Evolutionary conservation across 257 asterid species (phyloP).

Genomic region (Nicotiana obtusifolia): DNA sequence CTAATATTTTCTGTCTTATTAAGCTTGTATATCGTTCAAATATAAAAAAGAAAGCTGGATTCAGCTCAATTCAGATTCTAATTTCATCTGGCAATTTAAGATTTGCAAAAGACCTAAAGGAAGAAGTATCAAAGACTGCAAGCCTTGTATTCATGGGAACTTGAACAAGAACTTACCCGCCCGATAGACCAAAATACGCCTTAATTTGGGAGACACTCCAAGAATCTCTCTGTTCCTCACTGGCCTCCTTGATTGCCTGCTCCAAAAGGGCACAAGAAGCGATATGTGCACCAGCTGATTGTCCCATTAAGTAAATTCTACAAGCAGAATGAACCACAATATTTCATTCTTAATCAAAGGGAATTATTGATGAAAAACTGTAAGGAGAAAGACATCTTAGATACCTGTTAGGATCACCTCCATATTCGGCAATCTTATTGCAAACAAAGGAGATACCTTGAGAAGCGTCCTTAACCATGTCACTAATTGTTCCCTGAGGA

Average conservation of each 20-base stretch:
- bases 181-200: conserved; percentile 92
- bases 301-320: conserved; percentile 93
- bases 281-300: conserved; percentile 98
- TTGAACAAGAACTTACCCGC: conserved; percentile 58
- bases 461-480: conserved; percentile 94
- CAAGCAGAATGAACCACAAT: neutral
- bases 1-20: too few species aligned
- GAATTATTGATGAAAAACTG: neutral
- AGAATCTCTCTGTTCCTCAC: conserved; percentile 48
- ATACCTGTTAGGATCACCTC: conserved; percentile 97
- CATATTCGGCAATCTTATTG: conserved; percentile 85
- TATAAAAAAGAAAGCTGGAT: neutral
- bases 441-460: conserved; percentile 88
- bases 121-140: neutral
- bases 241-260: conserved; percentile 85
- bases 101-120: neutral
- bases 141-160: neutral
- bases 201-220: conserved; percentile 91
- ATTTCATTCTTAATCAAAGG: conserved; percentile 7
- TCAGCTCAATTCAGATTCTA: neutral
- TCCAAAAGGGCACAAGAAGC: conserved; percentile 87
- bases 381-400: neutral
- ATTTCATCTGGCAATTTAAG: neutral
- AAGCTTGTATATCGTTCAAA: neutral
- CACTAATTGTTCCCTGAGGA: conserved; percentile 94